Percentiles rank a stretch among this genome's conserved stretches.
These are phyloP conservation scores for Hymenoscyphus infarciens DNA, from an alignment of 2,329 filamentous ascomycete species.

Conservation along the genomic window DNA sequence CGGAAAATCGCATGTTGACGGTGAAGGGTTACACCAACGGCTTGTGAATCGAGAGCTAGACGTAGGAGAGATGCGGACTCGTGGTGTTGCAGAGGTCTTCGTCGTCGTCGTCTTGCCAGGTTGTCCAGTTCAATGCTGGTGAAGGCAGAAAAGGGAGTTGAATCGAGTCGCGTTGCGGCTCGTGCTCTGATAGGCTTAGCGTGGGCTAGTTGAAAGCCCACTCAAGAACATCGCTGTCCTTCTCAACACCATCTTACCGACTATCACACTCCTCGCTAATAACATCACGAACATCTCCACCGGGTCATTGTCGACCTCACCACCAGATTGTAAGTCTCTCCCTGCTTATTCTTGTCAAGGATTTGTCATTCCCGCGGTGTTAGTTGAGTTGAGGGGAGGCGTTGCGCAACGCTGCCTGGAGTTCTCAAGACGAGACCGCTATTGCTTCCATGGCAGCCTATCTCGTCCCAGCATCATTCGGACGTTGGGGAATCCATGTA, in stretches of 20 bases:
- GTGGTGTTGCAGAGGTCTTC: neutral
- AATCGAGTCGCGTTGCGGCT: constrained; percentile 13
- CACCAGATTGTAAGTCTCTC: constrained; percentile 28
- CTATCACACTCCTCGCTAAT: constrained; percentile 32
- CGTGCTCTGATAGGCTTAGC: constrained; percentile 15
- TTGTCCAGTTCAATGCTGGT: neutral
- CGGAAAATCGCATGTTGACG: constrained; percentile 35
- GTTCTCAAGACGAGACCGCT: constrained; percentile 13
- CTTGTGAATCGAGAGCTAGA: neutral
- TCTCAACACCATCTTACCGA: constrained; percentile 28
- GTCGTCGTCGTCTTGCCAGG: constrained; percentile 8
- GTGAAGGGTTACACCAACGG: neutral
- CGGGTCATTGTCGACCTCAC: constrained; percentile 29
- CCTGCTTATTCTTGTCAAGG: constrained; percentile 8
- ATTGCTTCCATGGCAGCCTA: constrained; percentile 28
- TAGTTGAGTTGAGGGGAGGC: neutral
- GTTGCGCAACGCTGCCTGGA: constrained; percentile 3
- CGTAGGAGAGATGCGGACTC: neutral
- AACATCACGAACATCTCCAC: constrained; percentile 31
- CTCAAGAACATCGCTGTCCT: constrained; percentile 25
- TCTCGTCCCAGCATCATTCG: constrained; percentile 18
- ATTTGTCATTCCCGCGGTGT: neutral
- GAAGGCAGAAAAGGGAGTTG: constrained; percentile 3
- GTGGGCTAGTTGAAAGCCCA: constrained; percentile 14
- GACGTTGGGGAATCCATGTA: constrained; percentile 2